Base-by-base conservation (phyloP, 139 green algal species). In the Axilococcus clingmanii region DNA sequence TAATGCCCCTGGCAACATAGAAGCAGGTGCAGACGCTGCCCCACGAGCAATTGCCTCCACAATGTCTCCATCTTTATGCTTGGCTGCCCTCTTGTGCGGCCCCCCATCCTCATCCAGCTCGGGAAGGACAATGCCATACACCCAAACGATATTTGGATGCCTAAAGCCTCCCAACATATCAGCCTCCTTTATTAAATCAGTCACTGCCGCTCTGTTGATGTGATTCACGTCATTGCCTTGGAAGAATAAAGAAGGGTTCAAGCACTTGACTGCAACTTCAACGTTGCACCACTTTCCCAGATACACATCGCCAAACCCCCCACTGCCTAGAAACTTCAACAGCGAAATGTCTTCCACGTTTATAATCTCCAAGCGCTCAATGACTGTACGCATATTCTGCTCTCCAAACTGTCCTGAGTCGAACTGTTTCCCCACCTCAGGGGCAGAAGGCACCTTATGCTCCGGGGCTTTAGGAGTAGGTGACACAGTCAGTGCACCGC, bases 111-210 rank as follows among this genome's bases (percentile, higher is more conserved):
- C 24, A 15, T 46, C 42, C 15, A 48, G 50, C 7, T 57, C 30
- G 9, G 72, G 73, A 57, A 89, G 63, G n/a, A 87, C 80, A 12
- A 87, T 58, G 25, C 80, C 80, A 54, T 85, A 88, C 63, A 88
- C 75, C 73, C 70, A 80, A 32, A 82, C 71, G 27, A 81, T 62
- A 33, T 76, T 79, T 33, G 68, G 74, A 42, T 83, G 74, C 35
- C 44, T 16, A 45, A 68, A 38, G 7, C 32, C 55, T 25, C 64
- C 67, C 48, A 89, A 77, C 42, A 84, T 55, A 25, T 74, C 52
- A 3, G 80, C 80, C 66, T 89, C 80, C 24, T 53, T 43, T 5
- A 84, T 56, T 27, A 86, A 67, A 37, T 86, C 78, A 0, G 51
- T 19, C 19, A 84, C 69, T 46, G 71, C 77, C 30, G 46, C 55